Conservation (phyloP, 2,329 filamentous ascomycete species). For the Aspergillus ochraceoroseus region DNA sequence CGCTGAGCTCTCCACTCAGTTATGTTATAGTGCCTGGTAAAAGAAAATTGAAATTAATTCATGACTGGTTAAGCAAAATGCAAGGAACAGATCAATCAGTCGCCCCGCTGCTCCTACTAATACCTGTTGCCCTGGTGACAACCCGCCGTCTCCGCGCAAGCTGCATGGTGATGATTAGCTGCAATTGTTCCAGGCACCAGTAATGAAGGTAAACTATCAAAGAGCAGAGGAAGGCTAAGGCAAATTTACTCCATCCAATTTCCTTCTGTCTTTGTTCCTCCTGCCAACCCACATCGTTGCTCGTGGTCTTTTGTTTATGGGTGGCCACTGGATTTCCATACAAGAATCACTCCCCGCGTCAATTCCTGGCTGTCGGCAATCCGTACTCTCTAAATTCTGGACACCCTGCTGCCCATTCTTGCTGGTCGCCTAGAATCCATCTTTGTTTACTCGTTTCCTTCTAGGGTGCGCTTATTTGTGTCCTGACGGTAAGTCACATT, state of each 20-base stretch:
- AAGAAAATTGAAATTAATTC: not conserved
- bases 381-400: not conserved
- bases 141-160: constrained; percentile 9
- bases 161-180: constrained; percentile 7
- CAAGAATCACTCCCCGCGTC: not conserved
- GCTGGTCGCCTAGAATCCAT: not conserved
- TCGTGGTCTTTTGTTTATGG: constrained; percentile 12
- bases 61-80: constrained; percentile 6
- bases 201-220: constrained; percentile 4
- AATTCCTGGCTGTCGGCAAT: not conserved
- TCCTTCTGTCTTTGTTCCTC: not conserved
- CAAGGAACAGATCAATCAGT: constrained; percentile 8
- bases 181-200: constrained; percentile 12
- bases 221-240: not conserved
- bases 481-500: constrained; percentile 10
- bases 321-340: not conserved
- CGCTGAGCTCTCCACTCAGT: too few relatives aligned
- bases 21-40: too few relatives aligned
- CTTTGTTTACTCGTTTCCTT: constrained; percentile 3
- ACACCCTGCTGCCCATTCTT: constrained; percentile 1
- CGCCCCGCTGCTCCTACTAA: constrained; percentile 10
- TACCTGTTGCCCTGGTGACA: constrained; percentile 17
- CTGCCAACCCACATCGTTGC: constrained; percentile 5
- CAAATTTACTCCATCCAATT: not conserved
- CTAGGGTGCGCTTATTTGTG: not conserved